Evolutionary conservation across 345 rosid genomes (phyloP), one percentile per base, ranked within the genome.

Genomic region (Abelmoschus esculentus): DNA sequence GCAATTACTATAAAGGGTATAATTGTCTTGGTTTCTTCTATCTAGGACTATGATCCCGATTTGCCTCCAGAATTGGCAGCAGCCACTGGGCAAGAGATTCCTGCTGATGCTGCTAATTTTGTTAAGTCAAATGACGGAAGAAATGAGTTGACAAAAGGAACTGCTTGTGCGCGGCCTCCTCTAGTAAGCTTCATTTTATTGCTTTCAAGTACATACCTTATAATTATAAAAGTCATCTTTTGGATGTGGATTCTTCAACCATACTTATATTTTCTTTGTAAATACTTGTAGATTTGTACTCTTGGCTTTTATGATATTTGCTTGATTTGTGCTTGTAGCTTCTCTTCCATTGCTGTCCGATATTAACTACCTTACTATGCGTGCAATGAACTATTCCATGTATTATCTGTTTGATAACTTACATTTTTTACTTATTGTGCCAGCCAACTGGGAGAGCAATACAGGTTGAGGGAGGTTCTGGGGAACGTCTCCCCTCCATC

Each of bases 381-480:
- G 40, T 47, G 22, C 9, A n/a, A 29, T 28, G 4, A 10, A 42
- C 36, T 55, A 2, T 58, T 52, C n/a, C 22, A 49, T 50, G 63
- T 74, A 61, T 52, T 34, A 56, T 47, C 63, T 29, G 49, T 57
- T 61, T 49, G 44, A 60, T 59, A 58, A 66, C 61, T 31, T 42
- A 31, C 22, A 0, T 12, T 5, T 18, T 67, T 52, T 3, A 76
- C 47, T 66, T 71, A 73, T 55, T 67, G 69, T 63, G 66, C 73
- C 86, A 96, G 99, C 99, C 99, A 69, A 85, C 97, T 61, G 99
- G 99, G 72, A 86, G 98, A 83, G 85, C 98, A 26, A 96, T 96
- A 80, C 99, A 91, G 78, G 99, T 96, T 61, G 99, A 96, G 80
- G 80, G 81, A 73, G 97, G 98, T 66, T 83, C 49, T 77, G 92